A percentile compares a stretch with the other conserved stretches of the same genome.
Evolutionary conservation across 371 early-diverging fungal species (phyloP).

Genomic region (Mortierella sp.): DNA sequence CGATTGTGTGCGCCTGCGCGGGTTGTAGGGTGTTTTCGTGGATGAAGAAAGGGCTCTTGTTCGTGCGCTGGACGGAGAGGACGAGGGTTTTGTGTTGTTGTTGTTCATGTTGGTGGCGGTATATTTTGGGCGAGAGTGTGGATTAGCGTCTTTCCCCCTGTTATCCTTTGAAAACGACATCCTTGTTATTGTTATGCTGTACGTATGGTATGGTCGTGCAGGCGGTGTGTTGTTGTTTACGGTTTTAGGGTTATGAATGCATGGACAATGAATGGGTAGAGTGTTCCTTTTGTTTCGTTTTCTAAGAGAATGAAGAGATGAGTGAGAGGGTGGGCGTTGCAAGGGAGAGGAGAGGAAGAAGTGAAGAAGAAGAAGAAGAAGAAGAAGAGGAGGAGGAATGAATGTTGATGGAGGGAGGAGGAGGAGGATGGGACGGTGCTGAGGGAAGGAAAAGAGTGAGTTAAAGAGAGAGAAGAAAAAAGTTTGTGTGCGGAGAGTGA

Average conservation of each 20-base stretch:
- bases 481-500: not conserved
- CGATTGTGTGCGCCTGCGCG: not conserved
- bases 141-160: not conserved
- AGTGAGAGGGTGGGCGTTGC: not conserved
- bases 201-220: not conserved
- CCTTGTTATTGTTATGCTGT: not conserved
- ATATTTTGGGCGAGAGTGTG: not conserved
- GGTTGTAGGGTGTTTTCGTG: not conserved
- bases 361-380: not conserved
- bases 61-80: not conserved
- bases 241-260: slow-evolving; percentile 6
- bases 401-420: not conserved
- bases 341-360: not conserved
- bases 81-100: not conserved
- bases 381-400: not conserved
- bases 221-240: not conserved
- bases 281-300: not conserved
- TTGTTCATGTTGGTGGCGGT: not conserved
- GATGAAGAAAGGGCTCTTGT: not conserved
- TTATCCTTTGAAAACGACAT: not conserved
- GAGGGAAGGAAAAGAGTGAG: not conserved
- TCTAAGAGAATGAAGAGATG: not conserved
- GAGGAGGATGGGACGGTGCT: no score
- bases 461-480: no score
- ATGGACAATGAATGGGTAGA: not conserved